phyloP scores from a whole-genome alignment of 1,284 basidiomycete genomes.

The Gymnopus androsaceus region DNA sequence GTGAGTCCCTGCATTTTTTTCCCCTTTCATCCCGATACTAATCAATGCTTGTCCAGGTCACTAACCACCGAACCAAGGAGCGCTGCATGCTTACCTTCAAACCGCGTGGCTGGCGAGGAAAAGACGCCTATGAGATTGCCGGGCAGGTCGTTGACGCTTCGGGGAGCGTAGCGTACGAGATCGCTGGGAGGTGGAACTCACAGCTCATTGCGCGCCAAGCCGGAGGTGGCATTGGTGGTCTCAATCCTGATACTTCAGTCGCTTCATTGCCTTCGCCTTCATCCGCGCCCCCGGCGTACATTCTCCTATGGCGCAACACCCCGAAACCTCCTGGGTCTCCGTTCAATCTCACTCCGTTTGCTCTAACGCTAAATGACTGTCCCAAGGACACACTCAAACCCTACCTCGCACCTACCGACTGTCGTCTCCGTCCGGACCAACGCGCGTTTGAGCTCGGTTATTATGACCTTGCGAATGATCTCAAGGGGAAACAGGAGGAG shows the following conservation, averaged over 20 bases:
- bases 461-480: slow-evolving; percentile 87
- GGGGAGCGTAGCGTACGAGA: slow-evolving; percentile 80
- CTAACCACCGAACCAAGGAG: slow-evolving; percentile 93
- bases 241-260: slow-evolving; percentile 76
- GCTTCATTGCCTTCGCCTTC: slow-evolving; percentile 40
- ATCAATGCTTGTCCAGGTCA: too few relatives aligned
- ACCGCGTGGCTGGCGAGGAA: slow-evolving; percentile 92
- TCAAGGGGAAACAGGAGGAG: slow-evolving; percentile 89
- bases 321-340: slow-evolving; percentile 77
- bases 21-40: too few relatives aligned
- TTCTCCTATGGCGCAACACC: slow-evolving; percentile 93
- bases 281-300: slow-evolving; percentile 60
- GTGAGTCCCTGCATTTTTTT: too few relatives aligned
- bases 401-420: slow-evolving; percentile 90
- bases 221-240: slow-evolving; percentile 60
- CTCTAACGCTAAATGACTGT: slow-evolving; percentile 88
- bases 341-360: slow-evolving; percentile 95
- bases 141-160: slow-evolving; percentile 76
- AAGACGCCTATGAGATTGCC: slow-evolving; percentile 90
- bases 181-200: slow-evolving; percentile 94
- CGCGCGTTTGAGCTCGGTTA: slow-evolving; percentile 92
- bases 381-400: slow-evolving; percentile 67
- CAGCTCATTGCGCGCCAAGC: slow-evolving; percentile 87
- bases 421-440: slow-evolving; percentile 91
- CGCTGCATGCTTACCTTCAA: slow-evolving; percentile 92